Conservation (phyloP, 2,329 filamentous ascomycete species). For the Phialemoniopsis sp. region DNA sequence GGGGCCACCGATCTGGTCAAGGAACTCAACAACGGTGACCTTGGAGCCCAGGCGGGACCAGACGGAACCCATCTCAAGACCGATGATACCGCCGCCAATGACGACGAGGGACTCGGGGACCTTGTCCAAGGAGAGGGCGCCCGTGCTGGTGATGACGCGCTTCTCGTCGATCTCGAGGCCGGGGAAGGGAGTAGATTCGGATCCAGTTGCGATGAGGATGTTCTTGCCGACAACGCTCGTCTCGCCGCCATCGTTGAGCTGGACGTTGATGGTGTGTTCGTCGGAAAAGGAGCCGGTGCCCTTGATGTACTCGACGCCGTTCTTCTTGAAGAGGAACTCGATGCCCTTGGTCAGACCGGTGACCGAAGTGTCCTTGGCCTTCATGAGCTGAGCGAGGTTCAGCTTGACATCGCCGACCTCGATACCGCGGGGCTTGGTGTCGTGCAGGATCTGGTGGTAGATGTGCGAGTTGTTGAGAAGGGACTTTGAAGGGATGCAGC, state of each 20-base stretch:
- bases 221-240: conserved; percentile 87
- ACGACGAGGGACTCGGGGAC: conserved; percentile 96
- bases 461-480: conserved; percentile 99
- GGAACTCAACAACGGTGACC: conserved; percentile 96
- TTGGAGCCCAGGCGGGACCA: conserved; percentile 93
- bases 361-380: conserved; percentile 94
- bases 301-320: conserved; percentile 97
- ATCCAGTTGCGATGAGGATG: conserved; percentile 95
- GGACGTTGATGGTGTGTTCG: conserved; percentile 88
- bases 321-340: conserved; percentile 98
- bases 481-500: conserved; percentile 98
- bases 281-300: conserved; percentile 82
- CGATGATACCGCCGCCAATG: conserved; percentile 97
- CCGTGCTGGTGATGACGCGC: conserved; percentile 94
- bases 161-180: conserved; percentile 96
- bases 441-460: conserved; percentile 95
- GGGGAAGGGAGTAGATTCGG: conserved; percentile 93
- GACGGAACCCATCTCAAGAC: conserved; percentile 96
- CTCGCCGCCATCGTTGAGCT: conserved; percentile 88
- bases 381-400: conserved; percentile 94
- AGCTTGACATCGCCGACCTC: conserved; percentile 96
- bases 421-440: conserved; percentile 95
- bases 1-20: conserved; percentile 92
- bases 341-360: conserved; percentile 89
- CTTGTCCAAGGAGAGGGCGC: conserved; percentile 82